Evolutionary conservation across 2,329 filamentous ascomycete genomes (phyloP).

Genomic region (Ascochyta rabiei): DNA sequence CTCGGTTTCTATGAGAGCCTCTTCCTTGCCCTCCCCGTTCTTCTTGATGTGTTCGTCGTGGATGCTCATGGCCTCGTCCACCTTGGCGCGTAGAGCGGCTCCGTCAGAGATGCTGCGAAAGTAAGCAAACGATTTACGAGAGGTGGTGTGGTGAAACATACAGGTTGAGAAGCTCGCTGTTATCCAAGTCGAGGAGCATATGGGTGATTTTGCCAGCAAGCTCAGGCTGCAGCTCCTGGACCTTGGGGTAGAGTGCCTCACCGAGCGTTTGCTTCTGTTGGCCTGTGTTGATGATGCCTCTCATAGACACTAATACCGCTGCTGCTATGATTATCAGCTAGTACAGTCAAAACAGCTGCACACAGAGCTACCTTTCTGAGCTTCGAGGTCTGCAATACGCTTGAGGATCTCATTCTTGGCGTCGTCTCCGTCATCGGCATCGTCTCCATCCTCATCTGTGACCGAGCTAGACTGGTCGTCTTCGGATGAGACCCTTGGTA

Average conservation of each 20-base stretch:
- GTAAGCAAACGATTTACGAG: slow-evolving; percentile 35
- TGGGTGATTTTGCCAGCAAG: slow-evolving; percentile 99
- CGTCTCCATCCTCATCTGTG: neutral
- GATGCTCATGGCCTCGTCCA: slow-evolving; percentile 94
- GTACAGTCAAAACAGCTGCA: neutral
- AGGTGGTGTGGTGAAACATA: slow-evolving; percentile 62
- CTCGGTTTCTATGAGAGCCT: slow-evolving; percentile 21
- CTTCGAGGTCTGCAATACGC: neutral
- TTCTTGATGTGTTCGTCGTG: slow-evolving; percentile 98
- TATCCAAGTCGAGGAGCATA: slow-evolving; percentile 99
- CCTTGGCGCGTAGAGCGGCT: slow-evolving; percentile 86
- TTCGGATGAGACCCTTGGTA: neutral
- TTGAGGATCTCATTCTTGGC: neutral
- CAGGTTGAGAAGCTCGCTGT: slow-evolving; percentile 90
- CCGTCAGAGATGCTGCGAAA: slow-evolving; percentile 81
- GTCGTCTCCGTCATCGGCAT: neutral
- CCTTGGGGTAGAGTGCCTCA: slow-evolving; percentile 98
- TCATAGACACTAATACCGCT: neutral
- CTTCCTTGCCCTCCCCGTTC: slow-evolving; percentile 48
- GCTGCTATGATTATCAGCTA: neutral
- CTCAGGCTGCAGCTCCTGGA: slow-evolving; percentile 90
- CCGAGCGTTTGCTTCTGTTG: slow-evolving; percentile 99
- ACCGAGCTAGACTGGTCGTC: neutral
- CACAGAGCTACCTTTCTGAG: neutral
- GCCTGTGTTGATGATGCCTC: slow-evolving; percentile 40